phyloP scores from a whole-genome alignment of 352 stramenopile species.

The Pythium phragmiticola region DNA sequence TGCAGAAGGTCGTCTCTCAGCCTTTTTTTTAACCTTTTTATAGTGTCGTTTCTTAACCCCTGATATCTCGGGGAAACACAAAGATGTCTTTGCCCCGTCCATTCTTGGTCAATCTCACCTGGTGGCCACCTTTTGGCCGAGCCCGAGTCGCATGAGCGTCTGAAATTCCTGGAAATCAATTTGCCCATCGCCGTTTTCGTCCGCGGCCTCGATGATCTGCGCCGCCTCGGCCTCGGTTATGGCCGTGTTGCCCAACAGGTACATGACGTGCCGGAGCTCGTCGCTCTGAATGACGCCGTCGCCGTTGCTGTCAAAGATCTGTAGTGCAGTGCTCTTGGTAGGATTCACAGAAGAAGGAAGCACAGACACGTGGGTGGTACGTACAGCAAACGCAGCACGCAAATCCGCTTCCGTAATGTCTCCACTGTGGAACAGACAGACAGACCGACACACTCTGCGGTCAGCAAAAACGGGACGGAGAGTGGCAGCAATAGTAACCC shows the following conservation, averaged over 20 bases:
- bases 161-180: slow-evolving; percentile 90
- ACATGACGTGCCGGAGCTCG: slow-evolving; percentile 65
- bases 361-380: slow-evolving; percentile 1
- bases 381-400: slow-evolving; percentile 59
- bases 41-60: slow-evolving; percentile 3
- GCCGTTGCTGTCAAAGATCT: slow-evolving; percentile 71
- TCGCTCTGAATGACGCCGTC: slow-evolving; percentile 70
- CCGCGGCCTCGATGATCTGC: slow-evolving; percentile 68
- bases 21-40: background rate
- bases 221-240: slow-evolving; percentile 44
- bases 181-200: slow-evolving; percentile 80
- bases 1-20: background rate
- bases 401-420: slow-evolving; percentile 56
- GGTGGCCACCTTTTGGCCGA: slow-evolving; percentile 8
- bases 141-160: slow-evolving; percentile 40
- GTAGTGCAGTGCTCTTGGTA: background rate
- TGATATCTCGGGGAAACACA: background rate
- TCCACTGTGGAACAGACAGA: slow-evolving; percentile 28
- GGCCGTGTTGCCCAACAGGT: slow-evolving; percentile 51
- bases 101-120: no score
- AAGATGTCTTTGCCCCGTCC: background rate
- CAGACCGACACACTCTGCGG: background rate
- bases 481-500: background rate
- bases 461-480: background rate
- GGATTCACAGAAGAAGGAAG: background rate